Base-by-base conservation (phyloP, 176 grass and related monocot species). In the Carex littledalei region DNA sequence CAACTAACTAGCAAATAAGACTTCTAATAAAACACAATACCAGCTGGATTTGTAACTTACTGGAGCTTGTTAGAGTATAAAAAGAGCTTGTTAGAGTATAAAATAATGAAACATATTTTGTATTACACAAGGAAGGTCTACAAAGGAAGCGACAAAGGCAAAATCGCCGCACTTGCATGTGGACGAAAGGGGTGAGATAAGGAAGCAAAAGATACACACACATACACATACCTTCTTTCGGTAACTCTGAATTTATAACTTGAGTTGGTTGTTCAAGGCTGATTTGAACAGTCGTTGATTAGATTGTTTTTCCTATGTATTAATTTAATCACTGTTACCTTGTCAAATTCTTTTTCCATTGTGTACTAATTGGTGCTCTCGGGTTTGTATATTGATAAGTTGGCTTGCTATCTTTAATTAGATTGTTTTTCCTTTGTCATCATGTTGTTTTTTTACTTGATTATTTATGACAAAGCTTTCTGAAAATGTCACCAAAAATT, bases 91-190 rank as follows among this genome's bases (percentile, higher is more conserved):
- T 8, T 59, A 59, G 17, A 12, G 8, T 8, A 8, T 47, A 10
- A 49, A 49, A 50, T 11, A 10, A 50, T 47, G 45, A 47, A 47
- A 47, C 11, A 50, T 50, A 1, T 10, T 49, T 49, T 49, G 1
- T 49, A 49, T 49, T 9, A 49, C 47, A 11, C 9, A 11, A 50
- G 54, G 26, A 83, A 98, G 95, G 74, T 99, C 93, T 9, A 82
- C 35, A 2, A 99, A 96, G 90, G 81, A 94, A 85, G 63, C 81
- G 21, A 99, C 97, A 1, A 92, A 79, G 63, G 81, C 93, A 0
- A 94, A 91, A 67, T 89, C 93, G 0, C 97, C 97, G 3, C 88
- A 94, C 8, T 78, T 95, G 74, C 93, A 85, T 79, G 91, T 99
- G 55, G 89, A 99, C 4, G 72, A 88, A 22, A 89, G 93, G 78